Percentiles rank a stretch among this genome's conserved stretches.
These are phyloP conservation scores for Serendipita sp. DNA, from an alignment of 768 basidiomycete species.

Conservation along the genomic window DNA sequence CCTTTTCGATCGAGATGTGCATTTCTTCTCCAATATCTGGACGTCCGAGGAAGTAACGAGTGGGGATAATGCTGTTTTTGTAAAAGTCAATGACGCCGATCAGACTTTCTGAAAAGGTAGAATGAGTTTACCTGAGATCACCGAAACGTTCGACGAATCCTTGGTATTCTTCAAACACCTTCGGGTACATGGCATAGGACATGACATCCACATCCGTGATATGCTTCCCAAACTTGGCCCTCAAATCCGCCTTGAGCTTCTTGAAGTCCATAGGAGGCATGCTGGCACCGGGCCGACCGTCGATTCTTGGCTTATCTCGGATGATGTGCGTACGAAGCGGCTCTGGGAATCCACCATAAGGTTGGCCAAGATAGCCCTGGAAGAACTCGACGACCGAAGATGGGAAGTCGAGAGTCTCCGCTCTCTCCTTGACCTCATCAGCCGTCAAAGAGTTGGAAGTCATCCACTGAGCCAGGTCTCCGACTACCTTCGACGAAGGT, in stretches of 20 bases:
- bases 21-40: conserved; percentile 89
- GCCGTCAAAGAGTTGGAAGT: conserved; percentile 83
- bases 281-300: conserved; percentile 79
- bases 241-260: conserved; percentile 84
- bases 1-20: conserved; percentile 89
- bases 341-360: conserved; percentile 97
- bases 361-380: conserved; percentile 97
- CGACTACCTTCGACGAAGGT: conserved; percentile 96
- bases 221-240: conserved; percentile 87
- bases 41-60: conserved; percentile 90
- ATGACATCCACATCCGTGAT: conserved; percentile 87
- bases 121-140: conserved; percentile 56
- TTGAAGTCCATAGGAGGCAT: conserved; percentile 85
- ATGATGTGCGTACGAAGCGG: conserved; percentile 83
- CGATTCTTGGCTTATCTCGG: conserved; percentile 83
- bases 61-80: conserved; percentile 67
- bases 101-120: conserved; percentile 7
- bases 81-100: conserved; percentile 5
- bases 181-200: conserved; percentile 97
- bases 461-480: conserved; percentile 99
- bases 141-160: conserved; percentile 91
- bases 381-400: conserved; percentile 96
- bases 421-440: conserved; percentile 69
- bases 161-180: conserved; percentile 96
- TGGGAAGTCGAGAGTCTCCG: conserved; percentile 90